These are phyloP conservation scores for Lizonia empirigonia DNA, from an alignment of 2,329 filamentous ascomycete genomes.

Conservation along the genomic window DNA sequence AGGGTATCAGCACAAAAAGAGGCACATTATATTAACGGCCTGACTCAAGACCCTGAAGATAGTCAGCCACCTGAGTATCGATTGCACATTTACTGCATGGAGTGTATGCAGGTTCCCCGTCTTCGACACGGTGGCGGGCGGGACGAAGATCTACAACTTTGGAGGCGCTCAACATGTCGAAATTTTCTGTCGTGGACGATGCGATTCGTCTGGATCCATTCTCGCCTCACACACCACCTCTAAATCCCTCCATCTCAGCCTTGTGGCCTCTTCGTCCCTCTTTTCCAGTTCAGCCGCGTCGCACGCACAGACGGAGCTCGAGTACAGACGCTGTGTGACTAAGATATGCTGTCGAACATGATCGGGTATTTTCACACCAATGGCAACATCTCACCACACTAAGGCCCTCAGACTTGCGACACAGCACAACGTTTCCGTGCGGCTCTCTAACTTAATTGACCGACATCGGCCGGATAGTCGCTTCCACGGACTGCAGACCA, in stretches of 20 bases:
- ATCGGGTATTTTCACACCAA: constrained; percentile 16
- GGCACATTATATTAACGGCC: background rate
- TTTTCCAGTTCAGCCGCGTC: constrained; percentile 11
- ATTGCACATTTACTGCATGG: background rate
- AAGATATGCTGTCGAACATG: constrained; percentile 18
- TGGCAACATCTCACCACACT: background rate
- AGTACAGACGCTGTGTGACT: constrained; percentile 16
- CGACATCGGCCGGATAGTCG: constrained; percentile 31
- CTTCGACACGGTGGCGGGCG: constrained; percentile 23
- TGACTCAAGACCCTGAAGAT: background rate
- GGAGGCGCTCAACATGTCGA: constrained; percentile 9
- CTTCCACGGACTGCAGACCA: constrained; percentile 20
- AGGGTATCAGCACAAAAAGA: background rate
- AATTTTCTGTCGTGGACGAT: background rate
- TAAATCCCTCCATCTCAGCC: constrained; percentile 20
- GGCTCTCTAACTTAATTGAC: constrained; percentile 21
- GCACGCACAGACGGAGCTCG: constrained; percentile 20
- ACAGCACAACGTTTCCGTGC: constrained; percentile 14
- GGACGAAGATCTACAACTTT: constrained; percentile 4
- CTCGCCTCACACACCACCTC: constrained; percentile 2
- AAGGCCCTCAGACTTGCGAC: background rate
- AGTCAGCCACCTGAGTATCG: background rate
- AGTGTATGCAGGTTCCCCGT: background rate
- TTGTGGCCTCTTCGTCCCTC: constrained; percentile 14
- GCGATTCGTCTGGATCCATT: constrained; percentile 13